Evolutionary conservation across 306 rosid species (phyloP).

Genomic region (Hippophae gyantsensis): DNA sequence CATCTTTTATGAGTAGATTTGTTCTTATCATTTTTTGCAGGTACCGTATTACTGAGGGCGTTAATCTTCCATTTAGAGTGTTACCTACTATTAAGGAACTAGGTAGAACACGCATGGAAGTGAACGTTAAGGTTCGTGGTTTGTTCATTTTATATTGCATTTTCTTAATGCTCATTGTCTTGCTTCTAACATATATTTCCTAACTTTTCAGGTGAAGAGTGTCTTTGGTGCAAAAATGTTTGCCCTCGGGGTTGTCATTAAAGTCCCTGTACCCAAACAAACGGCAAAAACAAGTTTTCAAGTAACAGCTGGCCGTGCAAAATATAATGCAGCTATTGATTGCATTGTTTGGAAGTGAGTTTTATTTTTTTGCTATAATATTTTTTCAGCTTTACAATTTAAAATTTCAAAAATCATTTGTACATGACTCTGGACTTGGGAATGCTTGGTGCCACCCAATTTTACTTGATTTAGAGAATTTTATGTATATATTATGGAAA

Average conservation of each 20-base stretch:
- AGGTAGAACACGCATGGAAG: constrained; percentile 91
- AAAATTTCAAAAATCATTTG: too few species aligned
- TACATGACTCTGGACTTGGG: too few species aligned
- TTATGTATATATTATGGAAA: too few species aligned
- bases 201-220: constrained; percentile 67
- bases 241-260: constrained; percentile 85
- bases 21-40: constrained; percentile 24
- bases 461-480: too few species aligned
- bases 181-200: constrained; percentile 10
- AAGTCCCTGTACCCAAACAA: constrained; percentile 89
- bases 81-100: constrained; percentile 91
- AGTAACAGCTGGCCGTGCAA: constrained; percentile 85
- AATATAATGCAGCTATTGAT: constrained; percentile 82
- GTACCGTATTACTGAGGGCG: constrained; percentile 93
- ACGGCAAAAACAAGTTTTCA: constrained; percentile 85
- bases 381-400: not conserved
- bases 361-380: not conserved
- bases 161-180: constrained; percentile 1
- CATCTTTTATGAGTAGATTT: constrained; percentile 1
- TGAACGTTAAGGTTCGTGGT: constrained; percentile 70
- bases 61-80: constrained; percentile 94
- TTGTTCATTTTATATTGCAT: constrained; percentile 9
- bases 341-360: constrained; percentile 95
- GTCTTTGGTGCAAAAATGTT: constrained; percentile 89
- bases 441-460: too few species aligned